Base-by-base conservation (phyloP, 305 asterid genomes). In the Ilex paraguariensis region DNA sequence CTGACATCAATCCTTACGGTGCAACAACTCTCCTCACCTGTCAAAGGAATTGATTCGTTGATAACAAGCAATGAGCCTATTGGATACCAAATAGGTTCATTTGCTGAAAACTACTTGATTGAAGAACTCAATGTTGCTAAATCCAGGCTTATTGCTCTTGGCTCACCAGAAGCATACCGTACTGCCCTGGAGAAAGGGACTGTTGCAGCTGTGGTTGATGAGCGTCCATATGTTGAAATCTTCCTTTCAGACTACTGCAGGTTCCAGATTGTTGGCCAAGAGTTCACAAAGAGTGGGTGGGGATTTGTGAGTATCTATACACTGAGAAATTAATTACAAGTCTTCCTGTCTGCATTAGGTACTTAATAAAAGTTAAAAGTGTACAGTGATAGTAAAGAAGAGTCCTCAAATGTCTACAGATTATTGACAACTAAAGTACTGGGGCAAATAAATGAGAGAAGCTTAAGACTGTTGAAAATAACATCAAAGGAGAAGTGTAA, bases 241-340 rank as follows among this genome's bases (percentile, higher is more conserved):
- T 87, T 89, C 32, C 85, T 89, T 56, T 71, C 87, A 5, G 69
- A 70, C 12, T 61, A 87, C 78, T 87, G 97, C 75, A 69, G 53
- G 69, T 83, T 83, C 69, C 87, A 75, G 61, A 58, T 54, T 14
- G 97, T 89, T 44, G 97, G 97, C 48, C 83, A 63, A 56, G 87
- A 84, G 75, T 87, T 89, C 78, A 87, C 97, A 6, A 83, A 64
- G 70, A 83, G 94, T 33, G 89, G 97, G 1, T 84, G 91, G 97
- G 97, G 95, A 57, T 89, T 87, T 54, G 97, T 89, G 71, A 84
- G 95, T 73, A 52, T 40, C 39, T 4, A 4, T 8, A 36, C 42
- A 36, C 9, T 36, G 42, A 4, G 9, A 8, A 36, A 36, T 36
- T 36, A 36, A 36, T 36, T 36, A 36, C 42, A 36, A 36, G 42